Evolutionary conservation across 139 green algal species (phyloP).

Genomic region (Chlorella vulgaris): DNA sequence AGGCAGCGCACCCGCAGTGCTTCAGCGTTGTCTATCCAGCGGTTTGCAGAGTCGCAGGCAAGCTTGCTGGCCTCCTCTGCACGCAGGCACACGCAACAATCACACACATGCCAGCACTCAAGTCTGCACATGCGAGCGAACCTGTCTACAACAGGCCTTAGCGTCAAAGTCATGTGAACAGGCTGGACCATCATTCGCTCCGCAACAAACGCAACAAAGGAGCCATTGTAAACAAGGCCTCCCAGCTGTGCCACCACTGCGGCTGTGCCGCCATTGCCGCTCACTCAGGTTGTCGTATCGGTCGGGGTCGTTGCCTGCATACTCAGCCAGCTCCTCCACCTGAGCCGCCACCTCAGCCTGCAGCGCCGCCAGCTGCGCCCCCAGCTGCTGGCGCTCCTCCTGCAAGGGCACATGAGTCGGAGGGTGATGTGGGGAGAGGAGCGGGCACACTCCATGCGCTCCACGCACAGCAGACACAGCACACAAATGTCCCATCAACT

Average conservation of each 20-base stretch:
- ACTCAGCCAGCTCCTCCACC: slow-evolving; percentile 43
- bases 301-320: slow-evolving; percentile 69
- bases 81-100: background rate
- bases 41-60: slow-evolving; percentile 66
- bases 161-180: too few relatives aligned
- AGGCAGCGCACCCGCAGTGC: slow-evolving; percentile 27
- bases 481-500: too few relatives aligned
- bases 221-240: too few relatives aligned
- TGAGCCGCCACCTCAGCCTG: slow-evolving; percentile 44
- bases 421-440: background rate
- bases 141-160: background rate
- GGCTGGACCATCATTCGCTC: too few relatives aligned
- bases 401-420: background rate
- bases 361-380: slow-evolving; percentile 39
- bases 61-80: slow-evolving; percentile 39
- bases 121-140: too few relatives aligned
- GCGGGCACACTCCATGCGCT: too few relatives aligned
- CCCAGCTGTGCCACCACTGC: background rate
- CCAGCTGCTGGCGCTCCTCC: slow-evolving; percentile 48
- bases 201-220: too few relatives aligned
- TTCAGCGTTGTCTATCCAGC: slow-evolving; percentile 70
- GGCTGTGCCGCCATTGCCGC: background rate
- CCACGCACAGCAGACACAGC: too few relatives aligned
- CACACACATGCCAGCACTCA: too few relatives aligned
- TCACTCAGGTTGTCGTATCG: slow-evolving; percentile 49